Evolutionary conservation across 345 rosid species (phyloP).

Genomic region (Mangifera indica): DNA sequence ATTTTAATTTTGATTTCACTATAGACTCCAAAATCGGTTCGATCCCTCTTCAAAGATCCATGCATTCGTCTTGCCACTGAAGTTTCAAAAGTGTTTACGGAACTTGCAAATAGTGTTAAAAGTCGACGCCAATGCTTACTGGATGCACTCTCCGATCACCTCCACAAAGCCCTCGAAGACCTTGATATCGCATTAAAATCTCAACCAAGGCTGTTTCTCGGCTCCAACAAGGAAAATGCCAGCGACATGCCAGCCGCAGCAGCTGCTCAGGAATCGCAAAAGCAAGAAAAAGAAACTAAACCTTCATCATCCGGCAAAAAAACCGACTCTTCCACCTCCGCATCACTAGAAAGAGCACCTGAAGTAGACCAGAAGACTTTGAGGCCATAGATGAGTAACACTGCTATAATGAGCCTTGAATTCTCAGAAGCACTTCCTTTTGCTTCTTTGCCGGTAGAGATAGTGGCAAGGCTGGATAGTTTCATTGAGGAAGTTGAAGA

Average conservation of each 20-base stretch:
- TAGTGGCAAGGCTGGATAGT: constrained; percentile 70
- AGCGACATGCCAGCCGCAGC: constrained; percentile 44
- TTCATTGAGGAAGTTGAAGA: constrained; percentile 73
- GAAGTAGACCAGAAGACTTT: constrained; percentile 45
- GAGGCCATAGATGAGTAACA: constrained; percentile 68
- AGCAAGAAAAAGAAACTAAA: constrained; percentile 18
- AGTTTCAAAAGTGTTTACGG: constrained; percentile 57
- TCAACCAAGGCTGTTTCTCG: constrained; percentile 73
- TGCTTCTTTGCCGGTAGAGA: constrained; percentile 69
- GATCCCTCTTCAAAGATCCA: constrained; percentile 68
- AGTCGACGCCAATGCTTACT: constrained; percentile 73
- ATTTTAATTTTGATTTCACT: not conserved
- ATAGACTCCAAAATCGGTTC: constrained; percentile 66
- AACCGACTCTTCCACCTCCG: constrained; percentile 63
- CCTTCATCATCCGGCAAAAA: constrained; percentile 54
- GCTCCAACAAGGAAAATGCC: constrained; percentile 49
- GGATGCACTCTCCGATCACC: constrained; percentile 69
- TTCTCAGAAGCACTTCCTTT: constrained; percentile 88
- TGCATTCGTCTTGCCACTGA: constrained; percentile 65
- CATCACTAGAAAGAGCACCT: constrained; percentile 42
- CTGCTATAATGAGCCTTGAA: constrained; percentile 58
- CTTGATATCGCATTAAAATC: constrained; percentile 70
- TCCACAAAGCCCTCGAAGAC: constrained; percentile 73
- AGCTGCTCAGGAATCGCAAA: constrained; percentile 43
- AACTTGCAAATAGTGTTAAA: constrained; percentile 59